Evolutionary conservation across 202 grass and related monocot genomes (phyloP), one percentile per base, ranked within the genome.

Genomic region (Hordeum pubiflorum): DNA sequence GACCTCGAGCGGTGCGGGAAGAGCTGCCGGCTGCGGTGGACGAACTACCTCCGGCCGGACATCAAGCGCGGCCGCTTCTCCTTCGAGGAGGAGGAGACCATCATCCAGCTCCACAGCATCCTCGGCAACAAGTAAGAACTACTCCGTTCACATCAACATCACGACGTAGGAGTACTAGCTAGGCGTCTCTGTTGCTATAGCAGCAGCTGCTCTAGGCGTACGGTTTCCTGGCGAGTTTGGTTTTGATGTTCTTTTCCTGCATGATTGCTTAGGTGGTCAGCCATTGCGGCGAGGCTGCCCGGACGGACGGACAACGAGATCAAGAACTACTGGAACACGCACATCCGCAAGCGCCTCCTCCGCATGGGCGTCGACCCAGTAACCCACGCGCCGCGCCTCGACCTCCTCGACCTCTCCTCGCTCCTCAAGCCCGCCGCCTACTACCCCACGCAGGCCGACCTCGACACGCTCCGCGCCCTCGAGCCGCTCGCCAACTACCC

Each of bases 311-410:
- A 98, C 75, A 98, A 95, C 67, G 92, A 98, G 89, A 93, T 98
- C 83, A 98, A 98, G 82, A 98, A 98, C 88, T 98, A 98, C 75
- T 98, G 96, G 96, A 98, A 98, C 85, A 98, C 96, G 66, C 92
- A 93, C 89, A 96, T 99, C 80, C 90, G 96, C 63, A 99, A 95
- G 89, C 84, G 88, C 60, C 84, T 99, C 2, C 89, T 99, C 0
- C 74, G 87, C 37, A 93, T 95, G 92, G 90, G 92, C 24, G 79
- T 95, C 63, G 96, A 99, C 88, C 96, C 96, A 7, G 92, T 96
- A 10, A 93, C 90, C 26, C 96, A 99, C 43, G 74, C 75, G n/a
- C 92, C 89, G 24, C 92, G 92, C 77, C 87, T 99, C 78, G 92
- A 94, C 75, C 84, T 94, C 79, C 92, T 94, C 67, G 89, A 96